These are phyloP conservation scores for Hortiboletus campestris DNA, from an alignment of 768 basidiomycete genomes.

Conservation along the genomic window DNA sequence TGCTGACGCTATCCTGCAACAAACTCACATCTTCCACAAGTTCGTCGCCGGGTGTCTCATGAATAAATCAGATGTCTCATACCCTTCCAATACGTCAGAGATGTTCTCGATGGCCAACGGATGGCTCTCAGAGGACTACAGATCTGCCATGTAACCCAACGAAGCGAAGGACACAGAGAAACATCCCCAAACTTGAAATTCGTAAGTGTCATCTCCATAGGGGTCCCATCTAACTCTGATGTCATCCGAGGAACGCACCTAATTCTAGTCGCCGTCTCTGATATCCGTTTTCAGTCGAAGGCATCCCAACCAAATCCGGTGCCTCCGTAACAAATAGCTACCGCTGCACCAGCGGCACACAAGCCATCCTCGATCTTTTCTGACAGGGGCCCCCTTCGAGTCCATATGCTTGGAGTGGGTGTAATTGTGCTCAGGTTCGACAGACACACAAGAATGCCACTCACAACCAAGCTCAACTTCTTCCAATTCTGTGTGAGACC, in stretches of 20 bases:
- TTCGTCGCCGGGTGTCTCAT: constrained; percentile 42
- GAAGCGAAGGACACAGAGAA: background rate
- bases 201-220: constrained; percentile 32
- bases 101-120: constrained; percentile 30
- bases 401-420: background rate
- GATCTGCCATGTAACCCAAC: background rate
- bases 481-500: constrained; percentile 13
- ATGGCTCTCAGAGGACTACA: constrained; percentile 2
- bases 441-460: background rate
- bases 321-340: constrained; percentile 17
- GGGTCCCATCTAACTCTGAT: constrained; percentile 32
- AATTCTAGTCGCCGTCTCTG: constrained; percentile 19
- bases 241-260: constrained; percentile 5
- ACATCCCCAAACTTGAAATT: constrained; percentile 37
- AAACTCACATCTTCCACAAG: constrained; percentile 42
- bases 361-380: constrained; percentile 14
- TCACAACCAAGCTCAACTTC: constrained; percentile 16
- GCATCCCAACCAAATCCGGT: constrained; percentile 18
- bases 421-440: background rate
- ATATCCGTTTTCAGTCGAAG: constrained; percentile 1
- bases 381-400: constrained; percentile 11
- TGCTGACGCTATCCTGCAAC: constrained; percentile 32
- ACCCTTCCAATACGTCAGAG: constrained; percentile 27
- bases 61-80: constrained; percentile 45
- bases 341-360: constrained; percentile 14